phyloP scores from a whole-genome alignment of 345 rosid species.

The Populus nigra region DNA sequence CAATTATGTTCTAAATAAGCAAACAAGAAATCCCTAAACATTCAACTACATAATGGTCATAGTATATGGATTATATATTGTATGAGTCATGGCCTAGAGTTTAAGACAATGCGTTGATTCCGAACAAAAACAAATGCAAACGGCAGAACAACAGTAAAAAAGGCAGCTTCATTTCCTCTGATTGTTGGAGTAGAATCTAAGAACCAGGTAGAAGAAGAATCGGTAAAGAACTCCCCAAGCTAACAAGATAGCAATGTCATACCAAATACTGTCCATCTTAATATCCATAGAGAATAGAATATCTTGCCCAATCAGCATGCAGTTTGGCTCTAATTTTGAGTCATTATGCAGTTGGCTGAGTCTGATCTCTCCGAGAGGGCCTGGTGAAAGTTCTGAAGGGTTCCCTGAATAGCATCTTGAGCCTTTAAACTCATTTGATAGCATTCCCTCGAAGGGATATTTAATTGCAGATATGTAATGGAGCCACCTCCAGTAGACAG shows the following conservation, averaged over 20 bases:
- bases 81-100: background rate
- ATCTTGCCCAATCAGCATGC: slow-evolving; percentile 52
- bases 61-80: background rate
- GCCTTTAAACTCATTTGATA: slow-evolving; percentile 50
- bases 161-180: slow-evolving; percentile 38
- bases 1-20: background rate
- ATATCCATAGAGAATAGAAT: slow-evolving; percentile 46
- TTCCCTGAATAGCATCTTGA: slow-evolving; percentile 34
- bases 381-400: slow-evolving; percentile 42
- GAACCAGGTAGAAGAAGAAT: slow-evolving; percentile 49
- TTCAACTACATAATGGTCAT: background rate
- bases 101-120: background rate
- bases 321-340: background rate
- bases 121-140: background rate
- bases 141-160: background rate
- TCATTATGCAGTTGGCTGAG: slow-evolving; percentile 27
- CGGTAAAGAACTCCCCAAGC: slow-evolving; percentile 64
- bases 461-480: slow-evolving; percentile 64
- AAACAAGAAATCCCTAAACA: background rate
- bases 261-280: slow-evolving; percentile 40
- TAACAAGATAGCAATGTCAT: slow-evolving; percentile 46
- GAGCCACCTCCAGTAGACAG: slow-evolving; percentile 55
- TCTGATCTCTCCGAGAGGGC: slow-evolving; percentile 46
- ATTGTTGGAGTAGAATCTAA: slow-evolving; percentile 56
- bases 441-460: slow-evolving; percentile 62